A percentile compares a stretch with the other conserved stretches of the same genome.
Evolutionary conservation across 2,329 filamentous ascomycete species (phyloP).

Genomic region (Xylariaceae sp.): DNA sequence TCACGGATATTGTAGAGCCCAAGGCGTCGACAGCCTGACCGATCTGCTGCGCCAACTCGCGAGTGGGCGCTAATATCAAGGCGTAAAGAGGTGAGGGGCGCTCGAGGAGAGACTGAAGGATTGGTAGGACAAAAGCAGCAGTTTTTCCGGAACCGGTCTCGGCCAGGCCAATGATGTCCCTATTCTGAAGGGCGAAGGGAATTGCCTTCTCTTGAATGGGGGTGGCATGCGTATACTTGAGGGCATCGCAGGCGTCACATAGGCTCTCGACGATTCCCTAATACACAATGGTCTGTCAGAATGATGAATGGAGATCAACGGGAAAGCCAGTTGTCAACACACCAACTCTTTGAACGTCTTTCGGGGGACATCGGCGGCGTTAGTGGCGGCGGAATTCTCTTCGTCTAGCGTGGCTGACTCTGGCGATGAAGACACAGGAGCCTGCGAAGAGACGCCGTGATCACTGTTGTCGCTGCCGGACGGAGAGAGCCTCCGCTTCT

Average conservation of each 20-base stretch:
- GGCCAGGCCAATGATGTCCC: constrained; percentile 90
- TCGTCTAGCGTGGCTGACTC: constrained; percentile 31
- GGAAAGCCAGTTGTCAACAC: constrained; percentile 56
- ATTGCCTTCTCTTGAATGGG: constrained; percentile 89
- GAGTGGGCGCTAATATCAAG: constrained; percentile 89
- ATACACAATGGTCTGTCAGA: constrained; percentile 2
- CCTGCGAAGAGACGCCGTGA: constrained; percentile 13
- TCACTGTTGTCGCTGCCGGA: constrained; percentile 18
- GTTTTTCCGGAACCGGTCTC: constrained; percentile 98
- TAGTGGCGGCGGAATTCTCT: constrained; percentile 25
- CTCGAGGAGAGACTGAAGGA: constrained; percentile 87
- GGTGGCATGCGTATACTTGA: constrained; percentile 86
- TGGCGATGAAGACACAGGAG: constrained; percentile 16
- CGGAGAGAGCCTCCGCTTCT: constrained; percentile 50
- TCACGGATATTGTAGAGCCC: constrained; percentile 84
- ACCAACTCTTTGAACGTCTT: constrained; percentile 73
- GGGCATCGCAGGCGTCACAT: constrained; percentile 82
- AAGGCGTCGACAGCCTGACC: constrained; percentile 86
- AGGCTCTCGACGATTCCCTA: constrained; percentile 84
- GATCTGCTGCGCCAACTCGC: constrained; percentile 93
- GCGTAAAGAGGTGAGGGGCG: constrained; percentile 85
- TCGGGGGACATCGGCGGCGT: constrained; percentile 30
- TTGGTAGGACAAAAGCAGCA: constrained; percentile 90
- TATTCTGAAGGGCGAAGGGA: constrained; percentile 76
- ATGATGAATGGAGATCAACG: background rate